Conservation (phyloP, 768 basidiomycete genomes). For the Leccinum fibrillosum region DNA sequence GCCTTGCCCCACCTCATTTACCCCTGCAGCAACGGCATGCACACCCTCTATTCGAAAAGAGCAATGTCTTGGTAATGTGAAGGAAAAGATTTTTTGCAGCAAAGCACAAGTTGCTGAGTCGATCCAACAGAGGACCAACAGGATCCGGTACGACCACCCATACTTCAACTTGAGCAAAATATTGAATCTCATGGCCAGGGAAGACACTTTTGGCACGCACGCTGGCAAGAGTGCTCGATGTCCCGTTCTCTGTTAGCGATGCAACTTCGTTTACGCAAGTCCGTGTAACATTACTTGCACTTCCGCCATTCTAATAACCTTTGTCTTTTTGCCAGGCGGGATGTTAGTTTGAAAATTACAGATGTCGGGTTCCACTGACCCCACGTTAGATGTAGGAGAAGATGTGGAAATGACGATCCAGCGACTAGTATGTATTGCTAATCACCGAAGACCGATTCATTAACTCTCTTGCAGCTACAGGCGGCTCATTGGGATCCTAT, state of each 20-base stretch:
- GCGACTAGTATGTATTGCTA: conserved; percentile 54
- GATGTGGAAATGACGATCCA: conserved; percentile 93
- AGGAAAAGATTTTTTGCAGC: conserved; percentile 20
- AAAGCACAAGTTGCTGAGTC: conserved; percentile 5
- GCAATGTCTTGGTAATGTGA: conserved; percentile 90
- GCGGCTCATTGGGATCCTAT: conserved; percentile 86
- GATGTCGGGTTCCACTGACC: conserved; percentile 3
- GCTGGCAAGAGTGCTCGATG: conserved; percentile 85
- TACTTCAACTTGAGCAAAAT: conserved; percentile 7
- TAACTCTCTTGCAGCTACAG: conserved; percentile 57
- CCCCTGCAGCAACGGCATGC: conserved; percentile 42
- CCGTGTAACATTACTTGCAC: conserved; percentile 14
- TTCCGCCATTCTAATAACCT: conserved; percentile 7
- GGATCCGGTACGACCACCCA: conserved; percentile 64
- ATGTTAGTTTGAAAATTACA: conserved; percentile 45
- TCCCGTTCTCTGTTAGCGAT: conserved; percentile 92
- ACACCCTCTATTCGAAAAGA: conserved; percentile 81
- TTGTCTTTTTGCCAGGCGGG: conserved; percentile 49
- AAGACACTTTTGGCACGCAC: conserved; percentile 92
- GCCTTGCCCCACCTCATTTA: conserved; percentile 31
- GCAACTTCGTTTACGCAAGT: conserved; percentile 94
- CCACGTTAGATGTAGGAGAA: conserved; percentile 79
- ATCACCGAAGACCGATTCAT: background rate
- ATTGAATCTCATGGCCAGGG: conserved; percentile 39
- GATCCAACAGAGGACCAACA: conserved; percentile 64